Conservation (phyloP, 2,329 filamentous ascomycete species). For the Aspergillus sp. region DNA sequence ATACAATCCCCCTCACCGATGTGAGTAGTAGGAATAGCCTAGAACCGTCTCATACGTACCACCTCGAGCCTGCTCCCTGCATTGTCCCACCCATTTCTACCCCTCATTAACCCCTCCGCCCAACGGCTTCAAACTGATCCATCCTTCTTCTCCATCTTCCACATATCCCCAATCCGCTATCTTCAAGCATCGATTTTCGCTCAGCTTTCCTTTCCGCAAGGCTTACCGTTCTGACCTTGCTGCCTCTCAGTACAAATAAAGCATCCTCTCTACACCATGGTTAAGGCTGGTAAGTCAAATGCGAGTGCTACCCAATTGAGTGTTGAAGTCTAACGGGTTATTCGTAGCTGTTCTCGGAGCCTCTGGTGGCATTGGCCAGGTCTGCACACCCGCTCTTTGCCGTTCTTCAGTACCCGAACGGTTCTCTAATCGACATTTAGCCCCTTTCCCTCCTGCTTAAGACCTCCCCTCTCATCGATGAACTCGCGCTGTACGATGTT, state of each 20-base stretch:
- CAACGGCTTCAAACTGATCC: not conserved
- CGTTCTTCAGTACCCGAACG: not conserved
- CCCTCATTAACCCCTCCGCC: constrained; percentile 17
- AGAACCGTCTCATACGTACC: not conserved
- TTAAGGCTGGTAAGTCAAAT: constrained; percentile 45
- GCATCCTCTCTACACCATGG: constrained; percentile 39
- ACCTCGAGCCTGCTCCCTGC: not conserved
- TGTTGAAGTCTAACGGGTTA: not conserved
- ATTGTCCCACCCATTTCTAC: constrained; percentile 8
- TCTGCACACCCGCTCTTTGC: constrained; percentile 45
- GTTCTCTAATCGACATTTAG: constrained; percentile 47
- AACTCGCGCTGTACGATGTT: constrained; percentile 98
- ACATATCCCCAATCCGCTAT: not conserved
- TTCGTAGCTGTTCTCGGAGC: constrained; percentile 78
- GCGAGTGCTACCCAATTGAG: not conserved
- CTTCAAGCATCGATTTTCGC: not conserved
- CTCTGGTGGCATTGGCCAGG: constrained; percentile 97
- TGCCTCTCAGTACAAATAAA: constrained; percentile 1
- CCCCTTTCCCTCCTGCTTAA: constrained; percentile 96
- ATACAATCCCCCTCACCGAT: constrained; percentile 8
- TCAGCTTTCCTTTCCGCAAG: not conserved
- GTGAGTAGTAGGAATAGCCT: constrained; percentile 9
- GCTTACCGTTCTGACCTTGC: not conserved
- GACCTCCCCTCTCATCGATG: constrained; percentile 79
- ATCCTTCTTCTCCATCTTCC: constrained; percentile 8